Evolutionary conservation across 2,329 filamentous ascomycete genomes (phyloP).

Genomic region (Emergomyces orientalis): DNA sequence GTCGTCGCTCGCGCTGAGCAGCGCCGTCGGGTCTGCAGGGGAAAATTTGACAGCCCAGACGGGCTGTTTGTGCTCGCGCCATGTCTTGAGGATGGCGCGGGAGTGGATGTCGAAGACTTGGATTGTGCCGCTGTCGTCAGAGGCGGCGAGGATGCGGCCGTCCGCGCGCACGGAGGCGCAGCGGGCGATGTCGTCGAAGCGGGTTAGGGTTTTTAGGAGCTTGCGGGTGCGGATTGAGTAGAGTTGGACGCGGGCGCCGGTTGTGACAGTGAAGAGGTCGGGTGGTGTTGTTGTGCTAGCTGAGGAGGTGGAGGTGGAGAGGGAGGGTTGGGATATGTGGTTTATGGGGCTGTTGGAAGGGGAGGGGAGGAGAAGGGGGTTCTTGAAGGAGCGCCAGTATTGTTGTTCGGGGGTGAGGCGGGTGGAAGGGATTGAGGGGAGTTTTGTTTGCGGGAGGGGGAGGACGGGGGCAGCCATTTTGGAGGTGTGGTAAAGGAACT

Average conservation of each 20-base stretch:
- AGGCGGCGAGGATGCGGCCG: conserved; percentile 79
- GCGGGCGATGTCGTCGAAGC: conserved; percentile 85
- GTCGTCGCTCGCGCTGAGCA: conserved; percentile 89
- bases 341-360: conserved; percentile 84
- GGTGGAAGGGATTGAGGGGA: conserved; percentile 71
- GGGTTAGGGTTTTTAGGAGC: conserved; percentile 83
- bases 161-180: conserved; percentile 82
- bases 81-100: conserved; percentile 87
- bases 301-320: conserved; percentile 36
- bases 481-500: neutral
- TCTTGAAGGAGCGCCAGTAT: conserved; percentile 95
- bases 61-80: conserved; percentile 88
- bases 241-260: conserved; percentile 83
- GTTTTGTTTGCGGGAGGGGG: conserved; percentile 69
- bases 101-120: conserved; percentile 92
- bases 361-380: conserved; percentile 79
- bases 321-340: conserved; percentile 66
- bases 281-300: conserved; percentile 48
- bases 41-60: conserved; percentile 89
- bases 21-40: conserved; percentile 71
- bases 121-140: conserved; percentile 82
- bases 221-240: conserved; percentile 89
- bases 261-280: conserved; percentile 78
- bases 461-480: conserved; percentile 81
- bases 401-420: conserved; percentile 76